Conservation (phyloP, 441 rosid genomes). For the Adansonia gregorii region DNA sequence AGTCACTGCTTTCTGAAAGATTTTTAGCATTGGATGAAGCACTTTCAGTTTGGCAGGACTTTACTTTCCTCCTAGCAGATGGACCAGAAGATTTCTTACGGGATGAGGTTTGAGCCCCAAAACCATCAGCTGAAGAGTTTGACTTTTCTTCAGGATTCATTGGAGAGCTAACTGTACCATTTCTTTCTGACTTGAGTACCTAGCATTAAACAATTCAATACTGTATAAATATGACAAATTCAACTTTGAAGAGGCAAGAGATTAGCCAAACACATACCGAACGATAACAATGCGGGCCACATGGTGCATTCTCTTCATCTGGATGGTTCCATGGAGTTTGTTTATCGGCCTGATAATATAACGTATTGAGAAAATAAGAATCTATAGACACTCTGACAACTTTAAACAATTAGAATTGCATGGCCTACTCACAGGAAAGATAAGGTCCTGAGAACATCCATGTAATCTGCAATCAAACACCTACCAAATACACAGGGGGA, state of each 20-base stretch:
- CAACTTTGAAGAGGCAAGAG: conserved; percentile 19
- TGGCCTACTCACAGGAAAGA: conserved; percentile 76
- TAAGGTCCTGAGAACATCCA: conserved; percentile 98
- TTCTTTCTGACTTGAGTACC: conserved; percentile 67
- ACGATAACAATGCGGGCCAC: conserved; percentile 78
- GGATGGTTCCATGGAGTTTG: conserved; percentile 68
- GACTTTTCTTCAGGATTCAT: conserved; percentile 53
- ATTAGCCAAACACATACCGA: conserved; percentile 48
- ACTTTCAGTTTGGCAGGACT: conserved; percentile 83
- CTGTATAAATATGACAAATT: neutral
- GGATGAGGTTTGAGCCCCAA: conserved; percentile 43
- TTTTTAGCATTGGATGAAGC: conserved; percentile 87
- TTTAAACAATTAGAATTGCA: conserved; percentile 30
- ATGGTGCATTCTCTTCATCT: conserved; percentile 65
- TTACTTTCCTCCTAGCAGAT: conserved; percentile 52
- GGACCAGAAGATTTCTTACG: conserved; percentile 60
- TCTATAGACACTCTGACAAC: conserved; percentile 17
- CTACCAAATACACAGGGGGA: conserved; percentile 37
- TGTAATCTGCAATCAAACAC: conserved; percentile 98
- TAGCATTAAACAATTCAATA: conserved; percentile 36
- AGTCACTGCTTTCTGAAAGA: conserved; percentile 81
- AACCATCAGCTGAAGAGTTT: conserved; percentile 58
- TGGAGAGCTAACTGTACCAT: conserved; percentile 34
- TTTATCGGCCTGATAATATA: conserved; percentile 72
- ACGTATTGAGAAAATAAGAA: conserved; percentile 27